Conservation (phyloP, 2,329 filamentous ascomycete genomes). For the Curvularia sp. region DNA sequence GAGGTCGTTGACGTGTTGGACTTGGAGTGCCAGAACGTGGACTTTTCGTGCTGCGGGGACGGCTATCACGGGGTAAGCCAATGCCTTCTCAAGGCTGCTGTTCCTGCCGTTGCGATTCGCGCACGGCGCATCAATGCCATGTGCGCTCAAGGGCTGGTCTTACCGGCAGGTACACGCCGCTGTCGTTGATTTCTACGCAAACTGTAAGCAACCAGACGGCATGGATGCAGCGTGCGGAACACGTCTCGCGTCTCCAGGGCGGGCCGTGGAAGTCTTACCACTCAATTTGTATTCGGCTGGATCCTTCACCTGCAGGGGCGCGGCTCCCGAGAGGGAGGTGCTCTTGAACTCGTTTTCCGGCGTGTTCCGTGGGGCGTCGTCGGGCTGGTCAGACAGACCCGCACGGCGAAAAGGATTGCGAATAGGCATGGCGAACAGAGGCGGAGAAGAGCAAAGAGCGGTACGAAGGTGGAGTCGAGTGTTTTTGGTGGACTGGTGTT, state of each 20-base stretch:
- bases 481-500: slow-evolving; percentile 28
- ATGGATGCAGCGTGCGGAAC: slow-evolving; percentile 8
- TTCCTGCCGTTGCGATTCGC: slow-evolving; percentile 8
- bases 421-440: slow-evolving; percentile 47
- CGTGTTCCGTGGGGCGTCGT: slow-evolving; percentile 43
- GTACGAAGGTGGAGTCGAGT: slow-evolving; percentile 27
- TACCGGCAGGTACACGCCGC: slow-evolving; percentile 92
- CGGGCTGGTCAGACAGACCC: slow-evolving; percentile 42
- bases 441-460: slow-evolving; percentile 24
- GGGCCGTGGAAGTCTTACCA: slow-evolving; percentile 49
- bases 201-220: slow-evolving; percentile 37
- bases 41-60: slow-evolving; percentile 90
- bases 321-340: slow-evolving; percentile 46
- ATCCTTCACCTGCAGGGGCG: slow-evolving; percentile 55
- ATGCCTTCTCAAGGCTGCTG: slow-evolving; percentile 4
- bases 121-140: slow-evolving; percentile 1
- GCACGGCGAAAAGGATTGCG: slow-evolving; percentile 53
- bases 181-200: slow-evolving; percentile 86
- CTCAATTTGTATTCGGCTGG: slow-evolving; percentile 61
- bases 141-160: slow-evolving; percentile 40
- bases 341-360: slow-evolving; percentile 46
- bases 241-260: slow-evolving; percentile 15
- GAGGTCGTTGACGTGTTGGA: slow-evolving; percentile 60
- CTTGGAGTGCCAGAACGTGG: slow-evolving; percentile 73
- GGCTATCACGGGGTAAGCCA: slow-evolving; percentile 52